A percentile compares a stretch with the other conserved stretches of the same genome.
Conservation (phyloP, 208 protist genomes). For the Acanthamoeba triangularis region DNA sequence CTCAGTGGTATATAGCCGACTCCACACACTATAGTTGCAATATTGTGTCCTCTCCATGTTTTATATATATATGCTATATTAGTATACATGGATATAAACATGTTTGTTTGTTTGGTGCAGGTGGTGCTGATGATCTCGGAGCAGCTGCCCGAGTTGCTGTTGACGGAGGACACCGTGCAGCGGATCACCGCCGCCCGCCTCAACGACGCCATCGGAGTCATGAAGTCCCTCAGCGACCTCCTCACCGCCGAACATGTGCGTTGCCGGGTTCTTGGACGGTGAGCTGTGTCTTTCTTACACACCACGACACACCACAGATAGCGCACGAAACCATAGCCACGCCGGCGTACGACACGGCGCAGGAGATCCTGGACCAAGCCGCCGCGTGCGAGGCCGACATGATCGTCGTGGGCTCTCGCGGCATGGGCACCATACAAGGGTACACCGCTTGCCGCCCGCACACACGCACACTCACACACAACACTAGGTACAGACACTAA, state of each 20-base stretch:
- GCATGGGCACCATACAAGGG: background rate
- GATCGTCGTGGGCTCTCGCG: background rate
- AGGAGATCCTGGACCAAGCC: slow-evolving; percentile 1
- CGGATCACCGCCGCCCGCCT: background rate
- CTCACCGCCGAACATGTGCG: background rate
- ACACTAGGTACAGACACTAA: background rate
- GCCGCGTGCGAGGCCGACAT: background rate
- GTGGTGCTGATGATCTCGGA: slow-evolving; percentile 8
- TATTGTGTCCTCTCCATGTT: background rate
- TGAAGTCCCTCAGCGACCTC: background rate
- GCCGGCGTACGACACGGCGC: background rate
- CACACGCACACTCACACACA: background rate
- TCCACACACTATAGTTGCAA: background rate
- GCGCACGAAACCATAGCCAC: slow-evolving; percentile 18
- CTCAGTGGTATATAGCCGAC: background rate
- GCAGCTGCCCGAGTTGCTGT: slow-evolving; percentile 6
- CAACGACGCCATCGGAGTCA: background rate
- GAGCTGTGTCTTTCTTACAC: no score
- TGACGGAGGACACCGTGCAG: slow-evolving; percentile 8
- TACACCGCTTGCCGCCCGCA: background rate
- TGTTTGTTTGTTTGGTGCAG: background rate
- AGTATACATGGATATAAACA: background rate
- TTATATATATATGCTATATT: no score
- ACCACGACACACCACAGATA: background rate
- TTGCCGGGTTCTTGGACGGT: background rate